Evolutionary conservation across 495 filamentous ascomycete species (phyloP), one percentile per base, ranked within the genome.

Genomic region (Trichoderma virens): DNA sequence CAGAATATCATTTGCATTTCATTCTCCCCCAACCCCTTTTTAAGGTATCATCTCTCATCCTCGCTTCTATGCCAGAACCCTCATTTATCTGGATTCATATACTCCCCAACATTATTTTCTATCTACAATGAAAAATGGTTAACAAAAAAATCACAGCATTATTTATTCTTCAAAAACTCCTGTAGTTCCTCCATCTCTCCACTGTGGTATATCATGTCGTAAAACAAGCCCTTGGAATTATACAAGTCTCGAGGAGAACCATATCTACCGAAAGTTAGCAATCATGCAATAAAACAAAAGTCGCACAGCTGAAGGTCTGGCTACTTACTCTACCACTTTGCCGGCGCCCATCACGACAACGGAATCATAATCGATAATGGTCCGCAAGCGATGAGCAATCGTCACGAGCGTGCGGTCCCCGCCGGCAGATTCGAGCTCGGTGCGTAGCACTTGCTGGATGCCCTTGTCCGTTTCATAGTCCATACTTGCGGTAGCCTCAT

Each of bases 401-500:
- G 76, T 76, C n/a, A 85, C 71, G 4, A 85, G 67, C 28, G 82
- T 84, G 41, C 78, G 75, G 6, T 79, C 75, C 27, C 70, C 63
- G 9, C 70, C 72, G 18, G 69, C 65, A 20, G 75, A 68, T 18
- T 78, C 67, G 16, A 80, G 65, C 38, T 79, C 74, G 5, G 72
- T 69, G 1, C 76, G 70, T 34, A 86, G 67, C 2, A 82, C 74
- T 5, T 70, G 68, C 68, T 83, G 81, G 61, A 86, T 81, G 27
- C 75, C 74, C 61, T 74, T 71, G 63, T 85, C 83, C 23, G 83
- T 85, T 65, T 82, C 78, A 34, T 78, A 78, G 62, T 86, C 83
- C 65, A 86, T 83, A 64, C 78, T 81, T 41, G 80, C 81, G 5
- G 83, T 86, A 0, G 84, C 83, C 68, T 86, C 83, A 64, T 86